phyloP scores from a whole-genome alignment of 2,329 filamentous ascomycete genomes.

The Conoideocrella luteorostrata region DNA sequence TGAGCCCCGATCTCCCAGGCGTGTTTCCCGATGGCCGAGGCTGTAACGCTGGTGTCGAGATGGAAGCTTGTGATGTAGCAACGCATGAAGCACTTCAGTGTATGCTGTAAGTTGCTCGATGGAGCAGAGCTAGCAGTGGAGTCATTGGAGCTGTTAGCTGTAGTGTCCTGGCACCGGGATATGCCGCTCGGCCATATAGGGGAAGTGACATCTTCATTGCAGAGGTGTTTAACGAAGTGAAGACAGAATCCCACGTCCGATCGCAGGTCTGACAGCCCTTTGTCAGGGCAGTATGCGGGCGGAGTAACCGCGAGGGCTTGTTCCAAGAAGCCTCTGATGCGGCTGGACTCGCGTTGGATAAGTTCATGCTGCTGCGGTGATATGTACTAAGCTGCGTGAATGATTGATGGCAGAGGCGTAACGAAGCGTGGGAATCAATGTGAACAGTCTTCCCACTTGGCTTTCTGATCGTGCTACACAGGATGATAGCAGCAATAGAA shows the following conservation, averaged over 20 bases:
- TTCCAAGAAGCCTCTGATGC: neutral
- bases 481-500: no score
- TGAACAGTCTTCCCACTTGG: no score
- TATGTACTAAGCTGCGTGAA: conserved; percentile 1
- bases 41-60: neutral
- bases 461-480: neutral
- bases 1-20: neutral
- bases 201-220: neutral
- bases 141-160: no score
- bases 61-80: conserved; percentile 3
- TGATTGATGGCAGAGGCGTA: no score
- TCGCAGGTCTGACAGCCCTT: neutral
- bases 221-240: neutral
- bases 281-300: neutral
- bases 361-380: neutral
- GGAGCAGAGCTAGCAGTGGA: no score
- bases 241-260: neutral
- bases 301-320: neutral
- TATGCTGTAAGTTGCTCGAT: neutral
- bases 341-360: neutral
- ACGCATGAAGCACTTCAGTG: neutral
- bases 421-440: no score
- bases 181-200: neutral
- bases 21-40: neutral
- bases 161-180: no score